Percentiles rank a stretch among this genome's conserved stretches.
These are phyloP conservation scores for Senecio squalidus DNA, from an alignment of 140 eudicot species.

Conservation along the genomic window DNA sequence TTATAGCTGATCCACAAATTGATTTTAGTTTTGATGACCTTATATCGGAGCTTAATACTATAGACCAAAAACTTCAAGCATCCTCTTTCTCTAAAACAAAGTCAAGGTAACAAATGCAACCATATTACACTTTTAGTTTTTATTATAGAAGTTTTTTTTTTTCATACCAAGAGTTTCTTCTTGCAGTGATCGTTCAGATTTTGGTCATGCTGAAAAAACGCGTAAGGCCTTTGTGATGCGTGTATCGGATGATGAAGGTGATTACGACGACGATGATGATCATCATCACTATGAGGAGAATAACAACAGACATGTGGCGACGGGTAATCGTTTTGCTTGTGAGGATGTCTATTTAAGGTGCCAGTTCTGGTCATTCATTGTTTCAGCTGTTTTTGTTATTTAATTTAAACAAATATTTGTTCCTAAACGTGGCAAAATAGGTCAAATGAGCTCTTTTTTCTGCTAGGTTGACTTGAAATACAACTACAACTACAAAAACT, in stretches of 20 bases:
- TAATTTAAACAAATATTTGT: no score
- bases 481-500: no score
- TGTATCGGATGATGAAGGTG: slow-evolving; percentile 55
- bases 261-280: slow-evolving; percentile 7
- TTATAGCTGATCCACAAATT: slow-evolving; percentile 61
- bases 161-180: not conserved
- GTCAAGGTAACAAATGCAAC: slow-evolving; percentile 35
- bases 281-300: slow-evolving; percentile 33
- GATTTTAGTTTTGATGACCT: slow-evolving; percentile 83
- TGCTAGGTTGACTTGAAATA: no score
- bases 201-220: slow-evolving; percentile 18
- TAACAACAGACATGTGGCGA: slow-evolving; percentile 16
- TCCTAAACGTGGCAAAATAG: not conserved
- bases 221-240: slow-evolving; percentile 63
- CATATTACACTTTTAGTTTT: not conserved
- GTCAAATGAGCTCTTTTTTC: no score
- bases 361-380: not conserved
- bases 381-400: slow-evolving; percentile 6
- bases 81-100: slow-evolving; percentile 38
- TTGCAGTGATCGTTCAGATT: slow-evolving; percentile 39
- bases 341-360: slow-evolving; percentile 68
- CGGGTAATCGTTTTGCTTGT: slow-evolving; percentile 47
- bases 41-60: slow-evolving; percentile 55
- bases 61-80: slow-evolving; percentile 59
- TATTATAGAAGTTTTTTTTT: slow-evolving; percentile 2